These are phyloP conservation scores for Lathyrus aphaca DNA, from an alignment of 306 rosid species.

Conservation along the genomic window DNA sequence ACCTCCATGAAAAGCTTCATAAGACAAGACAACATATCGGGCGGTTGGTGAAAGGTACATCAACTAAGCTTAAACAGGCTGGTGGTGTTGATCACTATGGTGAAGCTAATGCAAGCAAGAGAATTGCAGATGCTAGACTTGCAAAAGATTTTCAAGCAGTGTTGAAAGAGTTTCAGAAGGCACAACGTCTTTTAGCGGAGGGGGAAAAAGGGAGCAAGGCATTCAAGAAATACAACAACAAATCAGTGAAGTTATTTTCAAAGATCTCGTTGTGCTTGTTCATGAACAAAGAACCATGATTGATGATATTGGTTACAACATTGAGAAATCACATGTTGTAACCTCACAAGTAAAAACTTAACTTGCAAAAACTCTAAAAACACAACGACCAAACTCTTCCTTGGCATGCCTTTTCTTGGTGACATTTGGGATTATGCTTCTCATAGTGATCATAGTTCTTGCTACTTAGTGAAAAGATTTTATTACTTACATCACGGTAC, in stretches of 20 bases:
- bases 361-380: conserved; percentile 80
- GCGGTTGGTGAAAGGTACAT: conserved; percentile 93
- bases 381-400: conserved; percentile 91
- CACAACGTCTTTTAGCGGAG: too few relatives aligned
- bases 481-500: conserved; percentile 33
- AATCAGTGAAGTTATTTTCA: too few relatives aligned
- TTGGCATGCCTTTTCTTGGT: conserved; percentile 96
- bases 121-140: too few relatives aligned
- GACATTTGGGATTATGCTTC: conserved; percentile 90
- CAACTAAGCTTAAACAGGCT: conserved; percentile 92
- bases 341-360: conserved; percentile 80
- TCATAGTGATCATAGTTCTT: too few relatives aligned
- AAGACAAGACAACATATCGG: conserved; percentile 95
- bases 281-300: too few relatives aligned
- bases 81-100: conserved; percentile 89
- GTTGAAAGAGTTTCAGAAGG: too few relatives aligned
- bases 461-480: conserved; percentile 63
- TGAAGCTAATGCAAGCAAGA: conserved; percentile 77
- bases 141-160: too few relatives aligned
- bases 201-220: too few relatives aligned
- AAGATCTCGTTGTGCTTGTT: too few relatives aligned
- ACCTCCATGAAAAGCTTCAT: too few relatives aligned
- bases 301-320: conserved; percentile 87
- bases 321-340: conserved; percentile 78
- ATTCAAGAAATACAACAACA: too few relatives aligned